Evolutionary conservation across 805 yeast species (phyloP).

Genomic region (Wickerhamiella nectarea): DNA sequence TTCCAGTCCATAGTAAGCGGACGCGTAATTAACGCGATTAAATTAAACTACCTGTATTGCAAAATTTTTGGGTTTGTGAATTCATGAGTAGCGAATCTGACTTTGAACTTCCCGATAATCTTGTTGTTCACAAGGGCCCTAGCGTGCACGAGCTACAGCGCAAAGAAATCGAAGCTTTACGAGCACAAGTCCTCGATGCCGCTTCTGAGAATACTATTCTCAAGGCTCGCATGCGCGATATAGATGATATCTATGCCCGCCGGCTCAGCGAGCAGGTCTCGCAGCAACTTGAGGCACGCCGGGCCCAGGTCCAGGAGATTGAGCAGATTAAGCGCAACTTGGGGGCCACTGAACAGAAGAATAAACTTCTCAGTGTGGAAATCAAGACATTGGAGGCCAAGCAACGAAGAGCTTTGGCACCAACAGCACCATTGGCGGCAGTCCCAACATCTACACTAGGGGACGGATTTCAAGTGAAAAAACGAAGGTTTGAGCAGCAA

Average conservation of each 20-base stretch:
- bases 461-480: constrained; percentile 2
- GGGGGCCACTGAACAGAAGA: not conserved
- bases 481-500: not conserved
- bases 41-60: too few relatives aligned
- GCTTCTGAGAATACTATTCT: constrained; percentile 3
- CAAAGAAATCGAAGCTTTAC: constrained; percentile 5
- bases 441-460: not conserved
- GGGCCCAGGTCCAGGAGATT: not conserved
- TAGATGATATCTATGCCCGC: not conserved
- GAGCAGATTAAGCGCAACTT: constrained; percentile 3
- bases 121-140: not conserved
- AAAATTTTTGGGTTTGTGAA: not conserved
- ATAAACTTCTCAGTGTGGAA: constrained; percentile 2
- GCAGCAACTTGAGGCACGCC: not conserved
- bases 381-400: constrained; percentile 3
- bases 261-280: constrained; percentile 5
- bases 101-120: not conserved
- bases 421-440: not conserved
- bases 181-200: constrained; percentile 2
- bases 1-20: not conserved
- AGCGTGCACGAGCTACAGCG: not conserved
- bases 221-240: constrained; percentile 2
- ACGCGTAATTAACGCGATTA: too few relatives aligned
- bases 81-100: not conserved
- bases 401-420: not conserved